Base-by-base conservation (phyloP, 768 basidiomycete species). In the Hirschioporus abietinus region DNA sequence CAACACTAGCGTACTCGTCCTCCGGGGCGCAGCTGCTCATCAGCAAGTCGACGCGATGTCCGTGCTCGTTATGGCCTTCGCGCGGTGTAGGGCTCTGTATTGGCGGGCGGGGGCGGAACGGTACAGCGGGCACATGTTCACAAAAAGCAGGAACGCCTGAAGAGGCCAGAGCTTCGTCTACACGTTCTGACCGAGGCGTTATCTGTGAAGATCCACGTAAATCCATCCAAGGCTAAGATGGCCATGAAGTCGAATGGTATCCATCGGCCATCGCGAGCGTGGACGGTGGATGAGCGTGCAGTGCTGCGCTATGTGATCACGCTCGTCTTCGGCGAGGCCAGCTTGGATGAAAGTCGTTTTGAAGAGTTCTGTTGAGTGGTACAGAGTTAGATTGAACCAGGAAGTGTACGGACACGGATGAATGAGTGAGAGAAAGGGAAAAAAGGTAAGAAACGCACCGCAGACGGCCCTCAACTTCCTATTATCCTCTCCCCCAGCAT, bases 1-100 rank as follows among this genome's bases (percentile, higher is more conserved):
- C 76, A 10, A 75, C 77, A 7, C 70, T 71, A 20, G 86, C 80
- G 70, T 91, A 92, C 72, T 86, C 88, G 17, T 85, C 87, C 67
- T 88, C 81, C 0, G 78, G 79, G 0, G 85, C 88, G 69, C 81
- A 81, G 69, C 89, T 89, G 0, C 90, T 88, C 90, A 91, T 90
- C 59, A 81, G 78, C 24, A 90, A 78, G 42, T 84, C 70, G 25
- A 86, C 12, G 1, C 42, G 42, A 20, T 52, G 42, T 8, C 30
- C 30, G 30, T 30, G 30, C 30, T 30, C 30, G 30, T 79, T 4
- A 66, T 64, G 59, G 77, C 72, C 20, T 74, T 79, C 35, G 70
- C 66, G 60, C 67, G 25, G 60, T n/a, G 30, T 59, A 25, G 9
- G n/a, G 20, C 24, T 26, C 10, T 52, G 18, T n/a, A n/a, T 18